Conservation (phyloP, 2,329 filamentous ascomycete species). For the Nectriaceae sp. region DNA sequence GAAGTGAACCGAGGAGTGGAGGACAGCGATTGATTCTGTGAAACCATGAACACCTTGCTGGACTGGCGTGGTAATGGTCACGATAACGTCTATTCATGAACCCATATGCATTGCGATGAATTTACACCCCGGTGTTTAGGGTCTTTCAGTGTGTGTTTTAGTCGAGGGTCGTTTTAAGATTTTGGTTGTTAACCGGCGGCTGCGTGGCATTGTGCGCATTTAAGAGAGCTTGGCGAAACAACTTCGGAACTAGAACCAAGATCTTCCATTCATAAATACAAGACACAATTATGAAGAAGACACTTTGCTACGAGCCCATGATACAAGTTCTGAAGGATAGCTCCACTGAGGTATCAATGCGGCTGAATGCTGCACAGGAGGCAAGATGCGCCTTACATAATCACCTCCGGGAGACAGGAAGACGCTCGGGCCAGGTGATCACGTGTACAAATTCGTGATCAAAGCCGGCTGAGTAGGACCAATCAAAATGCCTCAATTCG, state of each 20-base stretch:
- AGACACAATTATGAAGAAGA: background rate
- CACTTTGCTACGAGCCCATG: background rate
- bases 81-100: background rate
- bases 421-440: conserved; percentile 13
- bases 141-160: conserved; percentile 13
- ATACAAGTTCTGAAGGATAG: background rate
- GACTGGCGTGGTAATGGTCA: conserved; percentile 19
- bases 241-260: conserved; percentile 8
- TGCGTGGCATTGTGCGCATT: conserved; percentile 10
- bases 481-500: conserved; percentile 54
- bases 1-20: conserved; percentile 63
- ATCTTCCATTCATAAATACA: background rate
- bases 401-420: conserved; percentile 9
- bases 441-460: conserved; percentile 27
- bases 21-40: conserved; percentile 28
- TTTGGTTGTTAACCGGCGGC: conserved; percentile 10
- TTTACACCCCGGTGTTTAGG: background rate
- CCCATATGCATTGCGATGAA: background rate
- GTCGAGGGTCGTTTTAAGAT: conserved; percentile 13
- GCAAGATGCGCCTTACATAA: conserved; percentile 6
- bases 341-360: background rate
- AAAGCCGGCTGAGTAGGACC: conserved; percentile 29
- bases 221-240: conserved; percentile 9
- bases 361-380: conserved; percentile 1
- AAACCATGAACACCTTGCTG: conserved; percentile 18